Percentiles rank a stretch among this genome's conserved stretches.
phyloP scores from a whole-genome alignment of 805 yeast species.

The Ogataea siamensis region DNA sequence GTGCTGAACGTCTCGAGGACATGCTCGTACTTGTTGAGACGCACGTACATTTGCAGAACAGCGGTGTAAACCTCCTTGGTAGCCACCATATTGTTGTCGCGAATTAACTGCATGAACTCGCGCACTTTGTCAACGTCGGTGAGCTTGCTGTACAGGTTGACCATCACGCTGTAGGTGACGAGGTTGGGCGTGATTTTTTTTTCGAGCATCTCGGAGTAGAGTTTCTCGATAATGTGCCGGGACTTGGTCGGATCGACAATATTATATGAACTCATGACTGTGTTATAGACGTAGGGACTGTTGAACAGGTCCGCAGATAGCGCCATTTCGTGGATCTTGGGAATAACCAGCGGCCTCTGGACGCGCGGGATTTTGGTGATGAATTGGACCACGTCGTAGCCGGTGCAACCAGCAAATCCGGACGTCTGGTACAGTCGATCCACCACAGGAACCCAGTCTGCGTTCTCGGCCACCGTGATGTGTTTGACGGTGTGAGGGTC shows the following conservation, averaged over 20 bases:
- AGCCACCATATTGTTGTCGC: conserved; percentile 39
- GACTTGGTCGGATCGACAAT: conserved; percentile 20
- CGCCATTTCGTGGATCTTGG: conserved; percentile 38
- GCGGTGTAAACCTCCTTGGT: conserved; percentile 49
- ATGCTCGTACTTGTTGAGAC: conserved; percentile 48
- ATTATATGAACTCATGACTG: conserved; percentile 36
- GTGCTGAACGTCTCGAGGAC: conserved; percentile 77
- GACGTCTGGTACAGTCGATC: conserved; percentile 32
- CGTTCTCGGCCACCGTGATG: conserved; percentile 38
- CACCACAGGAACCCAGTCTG: conserved; percentile 49
- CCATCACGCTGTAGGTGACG: conserved; percentile 43
- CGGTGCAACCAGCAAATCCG: conserved; percentile 36
- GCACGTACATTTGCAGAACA: conserved; percentile 59
- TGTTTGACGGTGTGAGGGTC: conserved; percentile 39
- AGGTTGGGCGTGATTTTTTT: conserved; percentile 34
- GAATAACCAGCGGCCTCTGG: conserved; percentile 36
- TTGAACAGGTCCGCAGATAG: conserved; percentile 33
- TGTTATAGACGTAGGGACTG: conserved; percentile 37
- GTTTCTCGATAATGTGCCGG: conserved; percentile 32
- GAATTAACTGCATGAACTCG: conserved; percentile 38
- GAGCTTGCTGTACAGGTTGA: conserved; percentile 45
- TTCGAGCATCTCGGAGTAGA: conserved; percentile 30
- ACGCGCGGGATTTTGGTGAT: conserved; percentile 41
- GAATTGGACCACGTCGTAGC: conserved; percentile 37
- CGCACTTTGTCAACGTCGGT: conserved; percentile 40